A percentile compares a stretch with the other conserved stretches of the same genome.
Evolutionary conservation across 2,329 filamentous ascomycete genomes (phyloP).

Genomic region (Arthrobotrys conoides): DNA sequence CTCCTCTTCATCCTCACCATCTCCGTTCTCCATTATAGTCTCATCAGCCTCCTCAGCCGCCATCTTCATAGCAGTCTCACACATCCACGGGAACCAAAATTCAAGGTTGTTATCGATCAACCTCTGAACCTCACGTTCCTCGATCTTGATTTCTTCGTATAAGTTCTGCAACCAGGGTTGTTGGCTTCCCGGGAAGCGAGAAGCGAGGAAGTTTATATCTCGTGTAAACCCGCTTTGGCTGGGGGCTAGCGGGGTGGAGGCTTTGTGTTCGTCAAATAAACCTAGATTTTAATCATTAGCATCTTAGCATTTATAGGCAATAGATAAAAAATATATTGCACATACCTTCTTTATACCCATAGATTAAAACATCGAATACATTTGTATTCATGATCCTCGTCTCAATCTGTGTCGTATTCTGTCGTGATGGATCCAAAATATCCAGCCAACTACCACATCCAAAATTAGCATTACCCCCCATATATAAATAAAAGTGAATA

Average conservation of each 20-base stretch:
- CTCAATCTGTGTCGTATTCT: constrained; percentile 78
- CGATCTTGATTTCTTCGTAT: constrained; percentile 39
- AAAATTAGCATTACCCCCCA: constrained; percentile 16
- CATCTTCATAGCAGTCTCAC: constrained; percentile 51
- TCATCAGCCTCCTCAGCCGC: constrained; percentile 50
- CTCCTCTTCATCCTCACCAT: constrained; percentile 61
- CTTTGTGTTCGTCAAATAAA: constrained; percentile 57
- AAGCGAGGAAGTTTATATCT: constrained; percentile 34
- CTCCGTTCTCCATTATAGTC: constrained; percentile 42
- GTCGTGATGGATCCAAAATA: constrained; percentile 82
- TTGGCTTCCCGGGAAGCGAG: constrained; percentile 34
- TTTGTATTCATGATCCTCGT: constrained; percentile 76
- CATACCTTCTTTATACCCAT: constrained; percentile 77
- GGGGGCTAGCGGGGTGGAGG: constrained; percentile 39
- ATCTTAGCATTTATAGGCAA: neutral
- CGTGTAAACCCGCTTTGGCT: constrained; percentile 17
- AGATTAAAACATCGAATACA: constrained; percentile 77
- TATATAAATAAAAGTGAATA: neutral
- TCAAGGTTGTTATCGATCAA: constrained; percentile 55
- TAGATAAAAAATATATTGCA: constrained; percentile 60
- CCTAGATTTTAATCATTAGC: constrained; percentile 25
- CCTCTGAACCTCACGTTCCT: constrained; percentile 37
- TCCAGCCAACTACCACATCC: constrained; percentile 73
- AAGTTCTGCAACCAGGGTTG: constrained; percentile 45
- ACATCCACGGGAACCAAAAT: constrained; percentile 61